Evolutionary conservation across 148 eudicot species (phyloP).

Genomic region (Chenopodium berlandieri): DNA sequence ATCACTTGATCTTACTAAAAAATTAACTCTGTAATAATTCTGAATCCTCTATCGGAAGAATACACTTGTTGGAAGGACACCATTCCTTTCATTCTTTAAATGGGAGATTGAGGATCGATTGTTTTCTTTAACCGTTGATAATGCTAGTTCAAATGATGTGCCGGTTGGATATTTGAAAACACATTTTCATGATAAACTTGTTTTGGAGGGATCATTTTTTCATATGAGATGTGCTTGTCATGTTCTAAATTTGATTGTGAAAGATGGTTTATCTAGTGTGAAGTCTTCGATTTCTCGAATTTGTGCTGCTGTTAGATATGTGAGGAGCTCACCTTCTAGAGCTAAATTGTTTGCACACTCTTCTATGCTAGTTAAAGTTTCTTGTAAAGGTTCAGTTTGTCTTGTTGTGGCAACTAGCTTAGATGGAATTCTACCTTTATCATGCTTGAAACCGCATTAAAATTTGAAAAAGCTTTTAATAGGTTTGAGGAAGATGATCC

Average conservation of each 20-base stretch:
- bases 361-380: not conserved
- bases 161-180: not conserved
- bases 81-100: too few species aligned
- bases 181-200: not conserved
- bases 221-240: conserved; percentile 6
- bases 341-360: not conserved
- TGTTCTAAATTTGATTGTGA: too few species aligned
- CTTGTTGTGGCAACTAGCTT: not conserved
- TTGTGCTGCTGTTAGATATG: conserved; percentile 1
- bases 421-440: conserved; percentile 5
- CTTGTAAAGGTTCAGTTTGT: conserved; percentile 3
- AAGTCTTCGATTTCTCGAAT: not conserved
- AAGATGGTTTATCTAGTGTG: not conserved
- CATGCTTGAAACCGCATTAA: conserved; percentile 3
- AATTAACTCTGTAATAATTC: too few species aligned
- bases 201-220: not conserved
- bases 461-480: not conserved
- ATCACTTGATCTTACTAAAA: too few species aligned
- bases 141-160: conserved; percentile 16
- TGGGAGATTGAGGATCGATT: not conserved
- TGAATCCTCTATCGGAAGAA: too few species aligned
- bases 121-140: not conserved
- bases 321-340: not conserved
- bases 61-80: too few species aligned
- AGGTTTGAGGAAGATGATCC: not conserved